These are phyloP conservation scores for Penicillium canescens DNA, from an alignment of 495 filamentous ascomycete genomes.

Conservation along the genomic window DNA sequence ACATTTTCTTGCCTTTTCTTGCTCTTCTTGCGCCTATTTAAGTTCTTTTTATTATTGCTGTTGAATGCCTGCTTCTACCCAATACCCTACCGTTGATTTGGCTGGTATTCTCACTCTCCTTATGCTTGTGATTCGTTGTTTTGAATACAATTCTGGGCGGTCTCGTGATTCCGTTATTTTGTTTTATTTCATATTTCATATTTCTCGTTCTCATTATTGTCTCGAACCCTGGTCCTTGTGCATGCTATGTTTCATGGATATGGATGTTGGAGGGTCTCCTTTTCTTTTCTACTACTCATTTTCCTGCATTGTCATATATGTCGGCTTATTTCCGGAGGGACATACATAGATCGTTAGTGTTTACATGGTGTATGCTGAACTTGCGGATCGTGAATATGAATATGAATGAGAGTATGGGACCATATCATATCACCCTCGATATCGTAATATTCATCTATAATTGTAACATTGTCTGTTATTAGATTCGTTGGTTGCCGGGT, in stretches of 20 bases:
- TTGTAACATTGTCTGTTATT: neutral
- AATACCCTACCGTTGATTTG: conserved; percentile 38
- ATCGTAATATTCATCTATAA: neutral
- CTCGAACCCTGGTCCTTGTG: neutral
- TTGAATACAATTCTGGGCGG: conserved; percentile 2
- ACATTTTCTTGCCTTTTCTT: conserved; percentile 6
- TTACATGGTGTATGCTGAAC: too few relatives aligned
- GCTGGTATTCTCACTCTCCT: conserved; percentile 32
- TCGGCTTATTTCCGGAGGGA: too few relatives aligned
- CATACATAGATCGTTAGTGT: too few relatives aligned
- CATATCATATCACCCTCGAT: neutral
- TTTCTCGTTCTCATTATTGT: neutral
- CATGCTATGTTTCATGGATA: neutral
- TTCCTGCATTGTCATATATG: too few relatives aligned
- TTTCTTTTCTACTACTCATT: too few relatives aligned
- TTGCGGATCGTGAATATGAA: too few relatives aligned
- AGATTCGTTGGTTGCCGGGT: neutral
- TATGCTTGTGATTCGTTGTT: conserved; percentile 7
- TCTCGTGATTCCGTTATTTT: conserved; percentile 3
- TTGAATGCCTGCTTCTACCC: conserved; percentile 9
- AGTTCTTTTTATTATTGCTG: conserved; percentile 4
- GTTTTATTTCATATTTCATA: conserved; percentile 1
- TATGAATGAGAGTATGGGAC: neutral
- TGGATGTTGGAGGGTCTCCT: neutral
- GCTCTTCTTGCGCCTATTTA: neutral